Evolutionary conservation across 345 rosid species (phyloP), one percentile per base, ranked within the genome.

Genomic region (Rhizophora mangle): DNA sequence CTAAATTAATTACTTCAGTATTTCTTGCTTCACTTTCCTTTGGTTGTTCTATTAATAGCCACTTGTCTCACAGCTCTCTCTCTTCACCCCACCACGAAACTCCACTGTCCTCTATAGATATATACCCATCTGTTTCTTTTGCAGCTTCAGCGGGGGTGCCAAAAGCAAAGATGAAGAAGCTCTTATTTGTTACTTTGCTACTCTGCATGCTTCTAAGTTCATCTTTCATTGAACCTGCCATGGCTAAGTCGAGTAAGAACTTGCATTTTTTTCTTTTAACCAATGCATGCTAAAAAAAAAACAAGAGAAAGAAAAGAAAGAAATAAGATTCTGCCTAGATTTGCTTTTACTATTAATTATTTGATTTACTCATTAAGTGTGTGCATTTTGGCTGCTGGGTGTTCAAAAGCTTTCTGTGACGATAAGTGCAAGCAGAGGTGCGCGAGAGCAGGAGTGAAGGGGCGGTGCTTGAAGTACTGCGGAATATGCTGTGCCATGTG

Each of bases 401-500:
- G 26, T 8, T 30, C 8, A 1, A 27, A 29, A 67, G 76, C 13
- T 29, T 61, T 52, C 13, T 73, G 76, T 39, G 27, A 19, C 30
- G 30, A 39, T n/a, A 73, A 73, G 60, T 95, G 99, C 74, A 57
- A 64, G 22, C 82, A 5, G 58, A 86, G 97, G 82, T 89, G 99
- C 79, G 81, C 90, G 13, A 82, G 80, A 79, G 96, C 96, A 9
- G 87, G 97, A 21, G 37, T 61, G 58, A 60, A 77, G 68, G 86
- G 86, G 29, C 64, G 88, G 65, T 94, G 97, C 80, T 65, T 89
- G 64, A 81, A 88, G 73, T 94, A 89, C 73, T 94, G 97, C 68
- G 87, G 85, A 37, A 87, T 92, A 37, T 94, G 98, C 81, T 94
- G 98, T 22, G 75, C 54, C 55, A 78, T 83, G 64, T 91, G 98